Base-by-base conservation (phyloP, 192 early-diverging fungal species). In the Spizellomyces punctatus region DNA sequence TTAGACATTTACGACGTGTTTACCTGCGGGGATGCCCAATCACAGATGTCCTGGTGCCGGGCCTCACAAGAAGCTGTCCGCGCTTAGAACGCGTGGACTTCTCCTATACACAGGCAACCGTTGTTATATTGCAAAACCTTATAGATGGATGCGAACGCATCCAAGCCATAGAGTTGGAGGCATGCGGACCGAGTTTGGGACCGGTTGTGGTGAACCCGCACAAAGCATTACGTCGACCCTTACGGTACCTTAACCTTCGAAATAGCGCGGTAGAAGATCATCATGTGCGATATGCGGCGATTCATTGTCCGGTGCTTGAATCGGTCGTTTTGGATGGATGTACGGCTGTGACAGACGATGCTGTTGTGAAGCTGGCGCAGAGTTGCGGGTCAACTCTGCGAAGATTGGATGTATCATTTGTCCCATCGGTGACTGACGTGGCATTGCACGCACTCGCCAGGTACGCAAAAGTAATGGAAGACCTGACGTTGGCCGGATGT, bases 11-110 rank as follows among this genome's bases (percentile, higher is more conserved):
- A 16, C 17, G 63, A 5, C 19, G 8, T 16, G 47, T 82, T 16
- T 17, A 46, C 16, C 57, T 82, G 46, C 2, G 75, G 5, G 78
- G 74, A n/a, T 75, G 72, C 50, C 73, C 81, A 5, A 44, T 82
- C 9, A 61, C 81, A 4, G 74, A 78, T 19, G 66, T 56, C 42
- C 66, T 75, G 55, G 19, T 79, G 8, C 45, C 63, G 10, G 45
- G n/a, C 16, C 60, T 82, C 5, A 49, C 52, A 14, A 22, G 21
- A 2, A 17, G 42, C 3, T 77, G 75, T 49, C 63, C 56, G 7
- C 46, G 46, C n/a, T 43, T 82, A 27, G 16, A 44, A 44, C 6
- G 27, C 43, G 19, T 82, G 44, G 76, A 82, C 61, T 59, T 82
- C 8, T 59, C 73, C 43, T 64, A 72, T 66, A 75, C 81, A 6